Conservation (phyloP, 352 stramenopile species). For the Phytopythium montanum region DNA sequence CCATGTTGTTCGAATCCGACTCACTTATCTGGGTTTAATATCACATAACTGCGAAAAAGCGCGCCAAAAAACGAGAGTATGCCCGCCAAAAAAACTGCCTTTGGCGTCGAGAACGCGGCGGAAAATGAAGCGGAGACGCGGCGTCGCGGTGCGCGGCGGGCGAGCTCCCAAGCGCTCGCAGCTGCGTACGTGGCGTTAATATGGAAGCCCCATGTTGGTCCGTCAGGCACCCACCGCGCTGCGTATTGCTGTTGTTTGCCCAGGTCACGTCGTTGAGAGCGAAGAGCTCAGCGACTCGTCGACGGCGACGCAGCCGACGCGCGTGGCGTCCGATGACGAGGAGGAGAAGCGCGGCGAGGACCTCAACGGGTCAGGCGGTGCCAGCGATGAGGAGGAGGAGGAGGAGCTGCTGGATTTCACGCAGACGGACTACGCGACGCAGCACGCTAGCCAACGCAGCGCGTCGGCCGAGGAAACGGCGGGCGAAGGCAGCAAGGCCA, state of each 20-base stretch:
- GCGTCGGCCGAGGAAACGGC: slow-evolving; percentile 19
- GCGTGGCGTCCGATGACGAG: slow-evolving; percentile 17
- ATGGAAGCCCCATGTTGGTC: not conserved
- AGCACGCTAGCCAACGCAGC: slow-evolving; percentile 43
- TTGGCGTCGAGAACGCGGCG: not conserved
- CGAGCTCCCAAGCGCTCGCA: slow-evolving; percentile 31
- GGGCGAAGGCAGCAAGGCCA: slow-evolving; percentile 32
- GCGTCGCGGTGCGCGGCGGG: slow-evolving; percentile 11
- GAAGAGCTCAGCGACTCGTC: slow-evolving; percentile 17
- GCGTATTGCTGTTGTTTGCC: not conserved
- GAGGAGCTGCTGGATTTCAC: slow-evolving; percentile 69
- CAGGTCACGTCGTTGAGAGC: slow-evolving; percentile 22
- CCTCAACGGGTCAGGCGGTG: slow-evolving; percentile 10
- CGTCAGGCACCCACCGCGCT: not conserved
- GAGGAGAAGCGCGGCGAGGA: slow-evolving; percentile 15
- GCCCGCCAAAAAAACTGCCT: slow-evolving; percentile 2
- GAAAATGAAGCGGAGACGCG: slow-evolving; percentile 38
- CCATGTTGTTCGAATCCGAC: not conserved
- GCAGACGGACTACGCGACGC: slow-evolving; percentile 63
- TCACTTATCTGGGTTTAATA: not conserved
- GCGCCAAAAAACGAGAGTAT: slow-evolving; percentile 8
- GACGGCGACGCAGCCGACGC: slow-evolving; percentile 16
- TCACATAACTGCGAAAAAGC: slow-evolving; percentile 10
- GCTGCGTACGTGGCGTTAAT: slow-evolving; percentile 18
- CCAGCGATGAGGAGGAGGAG: slow-evolving; percentile 50